Base-by-base conservation (phyloP, 331 rosid species). In the Spiraea crenata region DNA sequence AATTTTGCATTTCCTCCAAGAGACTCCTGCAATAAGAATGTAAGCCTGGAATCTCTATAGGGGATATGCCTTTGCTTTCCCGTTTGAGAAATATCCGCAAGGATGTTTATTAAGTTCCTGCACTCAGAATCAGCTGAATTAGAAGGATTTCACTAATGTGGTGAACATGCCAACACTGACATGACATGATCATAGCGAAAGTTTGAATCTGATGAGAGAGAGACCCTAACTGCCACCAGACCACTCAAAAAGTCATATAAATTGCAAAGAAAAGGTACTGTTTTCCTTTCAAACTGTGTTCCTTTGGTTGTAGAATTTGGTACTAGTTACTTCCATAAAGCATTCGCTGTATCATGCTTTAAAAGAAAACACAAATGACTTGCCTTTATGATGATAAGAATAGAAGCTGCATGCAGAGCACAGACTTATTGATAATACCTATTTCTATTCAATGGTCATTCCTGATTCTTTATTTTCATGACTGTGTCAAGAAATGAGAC, bases 11-110 rank as follows among this genome's bases (percentile, higher is more conserved):
- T 95, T 64, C 98, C 99, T 54, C 99, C 99, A 3, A 95, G 96
- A 77, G 98, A 91, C 57, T 95, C 99, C 85, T 95, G 98, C 83
- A 95, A 82, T 61, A 95, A 82, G 82, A 95, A 95, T 63, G 99
- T 95, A 83, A 95, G 70, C 77, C 96, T 85, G 79, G 99, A 95
- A 73, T 95, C 99, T 82, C 99, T 86, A 41, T 95, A 95, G 15
- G 98, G 98, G 80, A 95, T 89, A 83, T 95, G 99, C 67, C 99
- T 84, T 67, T 88, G 98, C 79, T 86, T 95, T 83, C 99, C 98
- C 38, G 96, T 86, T 77, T 91, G 99, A 76, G 99, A 95, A 83
- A 95, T 84, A 83, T 95, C 98, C 11, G 98, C 99, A 41, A 95
- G 98, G 69, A 95, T 95, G 85, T 95, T 95, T 69, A 91, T 95